Evolutionary conservation across 768 basidiomycete genomes (phyloP), one percentile per base, ranked within the genome.

Genomic region (Pleurotus tuoliensis): DNA sequence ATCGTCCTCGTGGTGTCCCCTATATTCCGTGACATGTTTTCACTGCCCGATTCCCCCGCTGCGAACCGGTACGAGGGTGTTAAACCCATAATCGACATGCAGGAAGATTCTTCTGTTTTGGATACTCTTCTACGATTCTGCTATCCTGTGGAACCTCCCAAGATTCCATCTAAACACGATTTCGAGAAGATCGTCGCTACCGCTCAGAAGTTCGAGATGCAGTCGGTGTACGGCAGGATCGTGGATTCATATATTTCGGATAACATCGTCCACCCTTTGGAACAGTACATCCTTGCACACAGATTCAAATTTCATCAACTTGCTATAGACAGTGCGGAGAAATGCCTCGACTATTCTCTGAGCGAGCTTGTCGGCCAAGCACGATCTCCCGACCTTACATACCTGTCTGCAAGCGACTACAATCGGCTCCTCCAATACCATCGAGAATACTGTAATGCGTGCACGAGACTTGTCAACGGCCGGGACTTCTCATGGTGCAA

Each of bases 1-100:
- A 13, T 56, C 24, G 25, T 56, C 1, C 15, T 24, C 8, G 18
- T 56, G 0, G 55, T 37, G 1, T 56, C 55, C 20, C 55, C 5
- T n/a, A 22, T 56, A 18, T 56, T 56, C 46, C 25, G 34, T n/a
- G 38, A 25, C 16, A 56, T 48, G 45, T 56, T 56, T 30, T 51
- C 55, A 15, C 46, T 56, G 15, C 55, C 55, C 13, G 5, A 48
- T 11, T n/a, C 55, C n/a, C 12, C 47, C 12, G 37, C 15, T n/a
- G 15, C 41, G n/a, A 43, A 43, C 40, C 15, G 18, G 5, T 18
- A 43, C 15, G 18, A 43, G 18, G 40, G 18, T 18, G 11, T 5
- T 1, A 43, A 15, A 15, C 40, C 40, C 5, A 4, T 43, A 15
- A 18, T 43, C 18, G 13, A 15, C 40, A 43, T 43, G 40, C 15